Percentiles rank a stretch among this genome's conserved stretches.
Evolutionary conservation across 139 green algal genomes (phyloP).

Genomic region (Coccomyxa sp.): DNA sequence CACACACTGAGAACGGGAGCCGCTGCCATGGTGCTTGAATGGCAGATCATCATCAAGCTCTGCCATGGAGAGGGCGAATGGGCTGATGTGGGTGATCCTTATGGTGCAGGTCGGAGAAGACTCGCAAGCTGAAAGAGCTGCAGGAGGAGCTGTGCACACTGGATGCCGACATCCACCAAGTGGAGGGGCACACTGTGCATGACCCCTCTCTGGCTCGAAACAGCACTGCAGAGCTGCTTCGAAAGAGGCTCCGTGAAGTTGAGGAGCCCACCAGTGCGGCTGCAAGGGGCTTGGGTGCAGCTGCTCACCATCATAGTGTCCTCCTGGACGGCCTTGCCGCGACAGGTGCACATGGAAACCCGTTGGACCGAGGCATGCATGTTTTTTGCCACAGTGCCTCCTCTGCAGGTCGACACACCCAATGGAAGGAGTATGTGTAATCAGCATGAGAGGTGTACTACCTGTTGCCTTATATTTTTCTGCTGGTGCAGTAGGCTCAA

Average conservation of each 20-base stretch:
- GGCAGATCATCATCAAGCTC: too few relatives aligned
- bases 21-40: too few relatives aligned
- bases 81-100: not conserved
- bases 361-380: too few relatives aligned
- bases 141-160: slow-evolving; percentile 53
- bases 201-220: not conserved
- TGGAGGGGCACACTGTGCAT: slow-evolving; percentile 18
- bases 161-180: slow-evolving; percentile 50
- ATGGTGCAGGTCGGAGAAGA: slow-evolving; percentile 33
- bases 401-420: too few relatives aligned
- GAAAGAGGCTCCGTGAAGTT: not conserved
- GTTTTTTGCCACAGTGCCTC: too few relatives aligned
- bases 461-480: too few relatives aligned
- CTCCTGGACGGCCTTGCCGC: not conserved
- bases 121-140: slow-evolving; percentile 34
- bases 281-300: not conserved
- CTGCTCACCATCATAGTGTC: not conserved
- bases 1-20: too few relatives aligned
- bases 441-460: too few relatives aligned
- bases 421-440: too few relatives aligned
- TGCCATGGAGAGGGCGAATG: too few relatives aligned
- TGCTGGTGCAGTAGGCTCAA: too few relatives aligned
- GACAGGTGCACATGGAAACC: too few relatives aligned
- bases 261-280: not conserved
- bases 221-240: slow-evolving; percentile 4